Base-by-base conservation (phyloP, 108 stramenopile species). In the Conticribra guillardii region DNA sequence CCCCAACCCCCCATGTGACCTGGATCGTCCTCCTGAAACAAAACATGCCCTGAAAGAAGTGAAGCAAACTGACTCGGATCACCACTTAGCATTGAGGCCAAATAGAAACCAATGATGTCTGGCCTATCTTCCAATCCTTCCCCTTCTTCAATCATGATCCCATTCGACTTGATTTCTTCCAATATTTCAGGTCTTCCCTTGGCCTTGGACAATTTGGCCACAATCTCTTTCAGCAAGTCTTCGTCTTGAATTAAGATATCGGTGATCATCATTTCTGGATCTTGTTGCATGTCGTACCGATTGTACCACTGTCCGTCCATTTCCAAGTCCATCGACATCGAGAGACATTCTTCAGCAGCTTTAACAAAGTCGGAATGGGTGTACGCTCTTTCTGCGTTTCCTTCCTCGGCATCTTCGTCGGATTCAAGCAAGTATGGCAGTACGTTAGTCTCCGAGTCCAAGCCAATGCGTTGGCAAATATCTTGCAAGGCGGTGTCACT, bases 401-500 rank as follows among this genome's bases (percentile, higher is more conserved):
- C 61, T 0, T 55, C 59, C 19, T 59, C 59, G 37, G 5, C 37
- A 11, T n/a, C n/a, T n/a, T 53, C 72, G 1, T 69, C 68, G 2
- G 24, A 41, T 2, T 67, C 78, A 21, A 54, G 5, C 16, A 70
- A 9, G 24, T 34, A 33, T 14, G 78, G 78, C 16, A 79, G 28
- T 16, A 79, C 73, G 24, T 79, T 72, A 7, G 32, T 47, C n/a
- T 52, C 34, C 60, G 74, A 44, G 46, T 80, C 79, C 22, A 80
- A 61, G 1, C 79, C 79, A 14, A 80, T 74, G 17, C 79, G 73
- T 24, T 62, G 34, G 67, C 79, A 80, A 59, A 80, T 80, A n/a
- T 61, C 73, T 15, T 47, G 44, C 2, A 80, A 31, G 0, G 50
- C 79, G 2, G 33, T 51, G 23, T 69, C 50, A 17, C 30, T 8